Evolutionary conservation across 1,139 yeast genomes (phyloP).

Genomic region (Suhomyces bribrorum): DNA sequence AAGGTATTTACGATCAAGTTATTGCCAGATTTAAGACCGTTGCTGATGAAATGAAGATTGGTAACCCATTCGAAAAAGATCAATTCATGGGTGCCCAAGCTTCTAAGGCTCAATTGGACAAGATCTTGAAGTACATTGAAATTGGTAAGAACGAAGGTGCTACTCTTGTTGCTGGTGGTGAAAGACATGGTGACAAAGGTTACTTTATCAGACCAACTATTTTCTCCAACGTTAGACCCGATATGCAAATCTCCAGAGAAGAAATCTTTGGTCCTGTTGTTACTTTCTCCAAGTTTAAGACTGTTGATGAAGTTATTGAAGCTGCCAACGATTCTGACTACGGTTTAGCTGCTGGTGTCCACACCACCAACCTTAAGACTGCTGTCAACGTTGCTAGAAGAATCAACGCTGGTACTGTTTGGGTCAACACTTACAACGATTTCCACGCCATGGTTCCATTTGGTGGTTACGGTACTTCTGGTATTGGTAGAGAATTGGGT

Average conservation of each 20-base stretch:
- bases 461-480: constrained; percentile 87
- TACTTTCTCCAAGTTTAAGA: constrained; percentile 68
- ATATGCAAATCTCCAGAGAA: constrained; percentile 71
- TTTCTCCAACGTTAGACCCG: constrained; percentile 67
- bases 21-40: constrained; percentile 60
- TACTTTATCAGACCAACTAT: constrained; percentile 80
- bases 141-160: constrained; percentile 78
- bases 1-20: constrained; percentile 68
- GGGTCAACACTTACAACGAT: constrained; percentile 85
- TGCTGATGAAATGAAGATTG: constrained; percentile 59
- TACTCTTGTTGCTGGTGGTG: constrained; percentile 74
- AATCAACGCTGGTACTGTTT: constrained; percentile 78
- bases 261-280: constrained; percentile 91
- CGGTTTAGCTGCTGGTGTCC: constrained; percentile 86
- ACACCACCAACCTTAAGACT: constrained; percentile 54
- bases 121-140: constrained; percentile 71
- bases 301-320: constrained; percentile 67
- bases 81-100: constrained; percentile 88
- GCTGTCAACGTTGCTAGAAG: constrained; percentile 60
- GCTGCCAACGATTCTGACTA: constrained; percentile 74
- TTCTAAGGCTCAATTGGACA: constrained; percentile 70
- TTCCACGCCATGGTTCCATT: constrained; percentile 80
- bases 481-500: constrained; percentile 94
- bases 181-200: constrained; percentile 66
- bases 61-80: constrained; percentile 73